Base-by-base conservation (phyloP, 2,329 filamentous ascomycete species). In the Trichoderma asperellum region DNA sequence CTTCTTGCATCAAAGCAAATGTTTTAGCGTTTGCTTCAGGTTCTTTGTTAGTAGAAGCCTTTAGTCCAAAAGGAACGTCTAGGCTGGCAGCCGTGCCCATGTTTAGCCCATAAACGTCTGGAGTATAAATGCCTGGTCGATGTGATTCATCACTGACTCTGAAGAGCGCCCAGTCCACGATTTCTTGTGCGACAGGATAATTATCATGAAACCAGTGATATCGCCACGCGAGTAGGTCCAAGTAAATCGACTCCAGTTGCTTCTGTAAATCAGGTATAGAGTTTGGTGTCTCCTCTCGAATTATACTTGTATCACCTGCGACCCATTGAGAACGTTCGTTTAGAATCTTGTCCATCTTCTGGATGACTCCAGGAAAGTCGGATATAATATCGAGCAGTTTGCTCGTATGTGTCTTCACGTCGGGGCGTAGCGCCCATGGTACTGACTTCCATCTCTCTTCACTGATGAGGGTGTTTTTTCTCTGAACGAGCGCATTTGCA, bases 301-400 rank as follows among this genome's bases (percentile, higher is more conserved):
- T 8, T 21, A 55, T 29, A 4, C 6, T 11, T 5, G 10, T 27
- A 5, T 47, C 61, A 7, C 47, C 61, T 2, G 53, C 47, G 32
- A 34, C 40, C 24, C 24, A 24, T 55, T 16, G 60, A 16, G 61
- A 63, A 4, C 61, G 61, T 53, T 63, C 61, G 37, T 63, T 63
- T 47, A 63, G 61, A 5, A 63, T 49, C 2, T 53, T 24, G 32
- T 63, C 61, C n/a, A 47, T 63, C 11, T 55, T 55, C 35, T 63
- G 21, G 2, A 63, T 16, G 7, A 55, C 16, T 1, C 47, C 21
- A 1, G 61, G 47, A 53, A 63, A 21, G 4, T 21, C 34, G 11
- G 61, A 55, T 18, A 63, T 27, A n/a, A 63, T 63, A 21, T 63
- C 61, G 16, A 63, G 32, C n/a, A 63, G 61, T 34, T 63, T 63